Evolutionary conservation across 2,329 filamentous ascomycete genomes (phyloP).

Genomic region (Talaromyces sp.): DNA sequence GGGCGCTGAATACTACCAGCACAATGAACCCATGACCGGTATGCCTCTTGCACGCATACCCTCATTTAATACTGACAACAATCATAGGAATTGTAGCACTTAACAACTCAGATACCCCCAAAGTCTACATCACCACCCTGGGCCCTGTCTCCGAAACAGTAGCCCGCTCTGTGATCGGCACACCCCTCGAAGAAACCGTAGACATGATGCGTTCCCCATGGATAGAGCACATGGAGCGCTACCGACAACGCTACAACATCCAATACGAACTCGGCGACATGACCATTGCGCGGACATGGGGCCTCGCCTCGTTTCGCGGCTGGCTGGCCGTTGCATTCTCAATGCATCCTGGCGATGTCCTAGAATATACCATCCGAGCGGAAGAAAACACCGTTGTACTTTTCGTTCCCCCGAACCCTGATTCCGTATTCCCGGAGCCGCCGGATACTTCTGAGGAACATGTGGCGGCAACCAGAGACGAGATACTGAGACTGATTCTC

Average conservation of each 20-base stretch:
- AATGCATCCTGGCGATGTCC: constrained; percentile 52
- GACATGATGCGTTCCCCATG: constrained; percentile 16
- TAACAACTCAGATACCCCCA: constrained; percentile 13
- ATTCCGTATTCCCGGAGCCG: constrained; percentile 10
- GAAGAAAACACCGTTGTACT: constrained; percentile 40
- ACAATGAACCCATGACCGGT: constrained; percentile 33
- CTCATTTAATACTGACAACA: background rate
- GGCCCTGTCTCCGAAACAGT: constrained; percentile 20
- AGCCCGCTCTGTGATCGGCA: constrained; percentile 4
- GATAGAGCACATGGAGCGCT: constrained; percentile 24
- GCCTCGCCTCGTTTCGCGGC: constrained; percentile 45
- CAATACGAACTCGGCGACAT: constrained; percentile 47
- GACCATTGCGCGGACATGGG: constrained; percentile 49
- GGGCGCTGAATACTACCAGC: constrained; percentile 11
- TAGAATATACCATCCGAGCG: constrained; percentile 50
- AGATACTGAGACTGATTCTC: constrained; percentile 25
- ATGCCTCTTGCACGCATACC: too few species aligned
- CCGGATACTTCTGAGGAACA: constrained; percentile 14
- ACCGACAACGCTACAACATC: constrained; percentile 42
- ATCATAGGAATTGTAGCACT: constrained; percentile 21
- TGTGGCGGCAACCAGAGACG: constrained; percentile 16
- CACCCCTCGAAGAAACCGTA: constrained; percentile 3
- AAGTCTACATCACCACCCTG: constrained; percentile 26
- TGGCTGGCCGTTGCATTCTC: constrained; percentile 46
- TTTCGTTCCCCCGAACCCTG: constrained; percentile 22